Base-by-base conservation (phyloP, 2,329 filamentous ascomycete species). In the Exserohilum rostratum region DNA sequence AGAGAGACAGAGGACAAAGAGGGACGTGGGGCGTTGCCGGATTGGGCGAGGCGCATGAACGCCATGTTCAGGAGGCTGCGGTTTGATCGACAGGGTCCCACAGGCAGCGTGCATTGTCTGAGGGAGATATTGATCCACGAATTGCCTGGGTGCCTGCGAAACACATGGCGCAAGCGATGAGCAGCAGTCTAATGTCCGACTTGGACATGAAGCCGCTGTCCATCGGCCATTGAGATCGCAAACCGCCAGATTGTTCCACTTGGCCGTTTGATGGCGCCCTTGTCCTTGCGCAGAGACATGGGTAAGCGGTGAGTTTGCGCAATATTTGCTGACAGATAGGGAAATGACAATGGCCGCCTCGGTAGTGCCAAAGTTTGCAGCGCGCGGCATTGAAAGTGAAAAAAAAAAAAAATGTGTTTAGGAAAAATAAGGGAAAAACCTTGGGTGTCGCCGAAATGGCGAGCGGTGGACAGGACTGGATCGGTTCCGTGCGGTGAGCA, bases 41-140 rank as follows among this genome's bases (percentile, higher is more conserved):
- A 39, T 54, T 30, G 33, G 46, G 53, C 42, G 45, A 50, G 29
- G 30, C 49, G 46, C 55, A 55, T 58, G 51, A 51, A 48, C 55
- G 43, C 30, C 20, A 40, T 35, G 46, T 55, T 55, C 52, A 54
- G 39, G 46, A 45, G 39, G 27, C 37, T 54, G 33, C 15, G 22
- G 51, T 54, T 44, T 54, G 51, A 54, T 54, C 51, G 51, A 45
- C 51, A 33, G 51, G 20, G 46, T 18, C 43, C 29, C 39, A 53
- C 50, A 30, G 48, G 35, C 35, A 27, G 30, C 50, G 38, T 43
- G 34, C 52, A 51, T 31, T 49, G 43, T 33, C 51, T 50, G 55
- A 45, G 39, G 39, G 31, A 52, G 20, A 46, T 42, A 39, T 46
- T 44, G 47, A 42, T 46, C 38, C 47, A 55, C 45, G 53, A 46